Evolutionary conservation across 2,329 filamentous ascomycete genomes (phyloP), one percentile per base, ranked within the genome.

Genomic region (Ophiobolus disseminans): DNA sequence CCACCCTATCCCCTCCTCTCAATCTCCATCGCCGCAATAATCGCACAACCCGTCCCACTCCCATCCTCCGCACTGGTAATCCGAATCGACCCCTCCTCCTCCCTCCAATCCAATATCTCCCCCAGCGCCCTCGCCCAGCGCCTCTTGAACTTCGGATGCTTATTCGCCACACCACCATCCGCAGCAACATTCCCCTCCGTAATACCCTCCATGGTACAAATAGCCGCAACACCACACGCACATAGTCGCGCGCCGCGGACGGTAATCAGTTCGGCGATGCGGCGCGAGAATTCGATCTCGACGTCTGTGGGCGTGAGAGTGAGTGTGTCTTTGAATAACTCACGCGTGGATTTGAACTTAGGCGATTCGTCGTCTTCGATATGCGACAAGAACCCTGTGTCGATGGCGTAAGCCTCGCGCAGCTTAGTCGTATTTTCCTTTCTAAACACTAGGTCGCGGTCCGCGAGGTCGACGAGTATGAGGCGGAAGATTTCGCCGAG

Each of bases 351-450:
- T 2, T 51, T 16, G 36, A 69, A 58, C 2, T 25, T 20, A 4
- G 46, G 43, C 4, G 59, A 66, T 10, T 55, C 51, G 45, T 74
- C 71, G 41, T 94, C 89, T 76, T 97, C 93, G 64, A 97, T 89
- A 48, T 86, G 82, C 10, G 91, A 91, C 45, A 96, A 80, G 82
- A 97, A 95, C 9, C 90, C 96, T 4, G 93, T 87, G 73, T 97
- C 92, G 20, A 97, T 78, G 2, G 85, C 86, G 75, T 96, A 97
- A 3, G 90, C 81, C 72, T 89, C 90, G 65, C 86, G 86, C 48
- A 97, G 82, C 65, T 83, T 81, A 40, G 83, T 78, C 51, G 90
- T 87, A 61, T 95, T 87, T 73, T 96, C 90, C 50, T 81, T 81
- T 61, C 86, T 83, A 72, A 97, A 96, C 55, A 97, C 84, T 58